Evolutionary conservation across 1,284 basidiomycete species (phyloP), one percentile per base, ranked within the genome.

Genomic region (Irpex sp.): DNA sequence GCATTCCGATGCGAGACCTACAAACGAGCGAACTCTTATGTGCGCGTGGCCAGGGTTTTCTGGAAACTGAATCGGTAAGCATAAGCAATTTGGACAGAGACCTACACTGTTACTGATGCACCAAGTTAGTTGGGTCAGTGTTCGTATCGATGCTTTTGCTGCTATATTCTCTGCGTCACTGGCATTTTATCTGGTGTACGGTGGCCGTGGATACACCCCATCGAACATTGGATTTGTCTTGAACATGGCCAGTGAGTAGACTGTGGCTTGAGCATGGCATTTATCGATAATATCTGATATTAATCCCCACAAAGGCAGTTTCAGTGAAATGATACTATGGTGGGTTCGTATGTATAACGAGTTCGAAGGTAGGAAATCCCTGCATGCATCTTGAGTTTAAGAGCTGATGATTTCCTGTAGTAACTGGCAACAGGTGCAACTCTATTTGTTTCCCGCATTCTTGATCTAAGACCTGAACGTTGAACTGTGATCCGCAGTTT

Each of bases 291-390:
- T 49, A 19, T 31, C 31, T 34, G 47, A 15, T 34, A 6, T 21
- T 31, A 26, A 21, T 17, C 15, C 34, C 34, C 8, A 34, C 57
- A 2, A 38, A 81, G 80, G 85, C 40, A 76, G 77, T 4, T 87
- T 87, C 69, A 85, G 83, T 65, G 70, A 75, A 4, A 71, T 82
- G 77, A 86, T 87, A 55, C 71, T 87, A 55, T 81, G 74, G 72
- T 81, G 81, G 78, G 79, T 87, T 21, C 76, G 82, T 38, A 68
- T 78, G 15, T 73, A 81, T 37, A 88, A 88, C 65, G 77, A 81
- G 4, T 81, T 88, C 37, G 85, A 88, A 73, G 81, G 64, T 59
- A 37, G 7, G 49, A 9, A 9, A 5, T 17, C 6, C 6, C 85
- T 57, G 17, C 15, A 31, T 17, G 9, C 44, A 40, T 21, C 3